Percentiles rank a stretch among this genome's conserved stretches.
Conservation (phyloP, 2,329 filamentous ascomycete species). For the Neonectria punicea region DNA sequence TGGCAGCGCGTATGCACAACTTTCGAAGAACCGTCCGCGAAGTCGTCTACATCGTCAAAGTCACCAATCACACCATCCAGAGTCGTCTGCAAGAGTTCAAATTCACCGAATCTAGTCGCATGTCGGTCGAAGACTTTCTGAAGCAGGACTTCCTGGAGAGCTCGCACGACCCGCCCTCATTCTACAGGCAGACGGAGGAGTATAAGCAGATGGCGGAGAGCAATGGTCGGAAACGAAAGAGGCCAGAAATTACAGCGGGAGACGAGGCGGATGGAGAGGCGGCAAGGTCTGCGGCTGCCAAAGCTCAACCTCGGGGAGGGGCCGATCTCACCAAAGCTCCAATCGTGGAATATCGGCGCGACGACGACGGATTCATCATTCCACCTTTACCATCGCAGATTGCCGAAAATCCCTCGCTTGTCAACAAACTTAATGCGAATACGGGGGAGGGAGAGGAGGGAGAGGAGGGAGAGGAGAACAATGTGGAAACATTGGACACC, state of each 20-base stretch:
- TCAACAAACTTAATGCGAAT: conserved; percentile 33
- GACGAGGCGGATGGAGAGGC: conserved; percentile 34
- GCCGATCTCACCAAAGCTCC: conserved; percentile 50
- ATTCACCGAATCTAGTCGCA: conserved; percentile 81
- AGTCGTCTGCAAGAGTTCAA: conserved; percentile 94
- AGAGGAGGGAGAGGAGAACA: conserved; percentile 31
- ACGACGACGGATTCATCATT: conserved; percentile 76
- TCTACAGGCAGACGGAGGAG: conserved; percentile 74
- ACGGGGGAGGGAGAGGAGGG: conserved; percentile 20
- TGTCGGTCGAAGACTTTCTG: conserved; percentile 89
- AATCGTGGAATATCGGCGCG: conserved; percentile 58
- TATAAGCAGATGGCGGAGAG: conserved; percentile 64
- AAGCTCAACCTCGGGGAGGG: conserved; percentile 39
- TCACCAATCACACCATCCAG: conserved; percentile 92
- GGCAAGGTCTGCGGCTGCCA: neutral
- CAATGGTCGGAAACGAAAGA: conserved; percentile 60
- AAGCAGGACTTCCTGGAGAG: conserved; percentile 77
- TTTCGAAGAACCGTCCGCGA: conserved; percentile 92
- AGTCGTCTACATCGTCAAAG: conserved; percentile 98
- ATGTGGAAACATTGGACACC: conserved; percentile 50
- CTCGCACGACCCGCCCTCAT: conserved; percentile 83
- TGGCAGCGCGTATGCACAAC: conserved; percentile 98
- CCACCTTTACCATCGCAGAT: conserved; percentile 60
- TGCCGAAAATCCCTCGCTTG: conserved; percentile 45
- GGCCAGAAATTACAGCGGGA: conserved; percentile 47